These are phyloP conservation scores for Clohesyomyces aquaticus DNA, from an alignment of 495 filamentous ascomycete species.

Conservation along the genomic window DNA sequence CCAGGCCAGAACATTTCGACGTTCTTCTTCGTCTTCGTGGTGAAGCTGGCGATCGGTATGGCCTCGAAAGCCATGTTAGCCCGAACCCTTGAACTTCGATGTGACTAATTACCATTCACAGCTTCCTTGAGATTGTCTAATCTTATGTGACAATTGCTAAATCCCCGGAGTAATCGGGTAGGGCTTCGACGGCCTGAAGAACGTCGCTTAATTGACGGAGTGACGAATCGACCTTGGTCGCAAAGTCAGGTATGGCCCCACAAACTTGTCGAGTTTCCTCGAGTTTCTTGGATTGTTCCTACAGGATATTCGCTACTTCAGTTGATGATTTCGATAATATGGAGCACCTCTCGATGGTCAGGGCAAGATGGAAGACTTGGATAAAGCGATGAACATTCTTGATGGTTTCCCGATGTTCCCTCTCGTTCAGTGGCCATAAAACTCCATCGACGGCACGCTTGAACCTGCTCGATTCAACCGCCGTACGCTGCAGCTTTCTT, in stretches of 20 bases:
- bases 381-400: slow-evolving; percentile 6
- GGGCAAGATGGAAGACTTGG: slow-evolving; percentile 6
- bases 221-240: background rate
- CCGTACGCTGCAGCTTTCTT: background rate
- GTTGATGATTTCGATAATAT: slow-evolving; percentile 7
- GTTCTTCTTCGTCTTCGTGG: slow-evolving; percentile 4
- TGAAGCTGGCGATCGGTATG: background rate
- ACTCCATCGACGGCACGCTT: background rate
- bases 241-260: background rate
- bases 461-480: background rate
- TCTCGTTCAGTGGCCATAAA: slow-evolving; percentile 1
- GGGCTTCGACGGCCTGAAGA: background rate
- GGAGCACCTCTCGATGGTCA: slow-evolving; percentile 4
- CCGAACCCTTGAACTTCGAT: background rate
- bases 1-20: slow-evolving; percentile 1
- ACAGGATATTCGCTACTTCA: background rate
- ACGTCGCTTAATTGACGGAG: background rate
- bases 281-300: background rate
- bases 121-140: background rate
- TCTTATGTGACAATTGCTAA: background rate
- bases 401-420: slow-evolving; percentile 3
- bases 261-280: background rate
- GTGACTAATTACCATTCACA: background rate
- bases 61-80: background rate
- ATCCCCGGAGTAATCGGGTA: background rate